Evolutionary conservation across 805 yeast genomes (phyloP), one percentile per base, ranked within the genome.

Genomic region (Starmerella apis): DNA sequence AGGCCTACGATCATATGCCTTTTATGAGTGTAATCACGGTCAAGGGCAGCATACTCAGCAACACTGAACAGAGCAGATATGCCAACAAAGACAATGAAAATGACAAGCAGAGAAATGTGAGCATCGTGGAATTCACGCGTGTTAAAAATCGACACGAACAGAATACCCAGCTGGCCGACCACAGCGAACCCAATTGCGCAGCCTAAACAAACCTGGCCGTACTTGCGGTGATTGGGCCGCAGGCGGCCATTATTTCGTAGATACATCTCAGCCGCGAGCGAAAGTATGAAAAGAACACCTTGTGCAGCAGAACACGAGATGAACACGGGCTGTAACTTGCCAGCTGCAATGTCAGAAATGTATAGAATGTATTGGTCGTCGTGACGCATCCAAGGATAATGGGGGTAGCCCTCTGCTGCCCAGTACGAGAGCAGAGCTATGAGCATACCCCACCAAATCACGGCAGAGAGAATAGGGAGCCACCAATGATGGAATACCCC

Each of bases 381-480:
- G 3, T 66, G 53, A 0, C 63, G 67, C 72, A 78, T 74, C 56
- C 79, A 79, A 49, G 70, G 63, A 61, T 84, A 83, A 11, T 75
- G 69, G 0, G 95, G 95, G 42, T 75, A 75, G 1, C 95, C 96
- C 61, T 85, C 86, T 3, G 71, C 74, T 2, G 83, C 77, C 96
- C 96, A 88, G 56, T 80, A 75, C 2, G 74, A 64, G 56, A 88
- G 62, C 76, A 90, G 69, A 4, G 95, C 85, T 4, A 82, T 79
- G 10, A 88, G 75, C 95, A 86, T 85, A 3, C 84, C 95, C 79
- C 87, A 83, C 96, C 96, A 88, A 14, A 79, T 81, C 1, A 79
- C 65, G 47, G 78, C 67, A 1, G 86, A 76, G 2, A 79, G 60
- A 38, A 86, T 65, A 3, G 96, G 96, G 32, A 87, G 57, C 53